Base-by-base conservation (phyloP, 2,329 filamentous ascomycete genomes). In the Dactylella cylindrospora region DNA sequence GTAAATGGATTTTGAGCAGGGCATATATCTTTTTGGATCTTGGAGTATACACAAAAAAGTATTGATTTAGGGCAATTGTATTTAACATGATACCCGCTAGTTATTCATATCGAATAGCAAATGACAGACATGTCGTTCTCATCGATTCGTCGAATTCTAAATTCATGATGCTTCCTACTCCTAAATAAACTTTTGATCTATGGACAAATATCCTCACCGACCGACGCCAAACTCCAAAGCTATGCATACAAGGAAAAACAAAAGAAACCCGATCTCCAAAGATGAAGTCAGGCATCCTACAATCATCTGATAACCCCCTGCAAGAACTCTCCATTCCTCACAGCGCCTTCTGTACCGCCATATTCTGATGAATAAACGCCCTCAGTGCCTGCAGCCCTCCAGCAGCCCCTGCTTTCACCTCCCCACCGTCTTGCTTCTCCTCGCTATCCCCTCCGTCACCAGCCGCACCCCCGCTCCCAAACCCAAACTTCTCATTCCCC, bases 321-420 rank as follows among this genome's bases (percentile, higher is more conserved):
- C 8, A 5, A 9, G 20, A 19, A 9, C 17, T 8, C 28, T 17
- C 3, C 32, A 35, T 13, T 25, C n/a, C n/a, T 31, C 38, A 61
- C n/a, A 61, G 19, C 25, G 47, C 55, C 32, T 53, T 53, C 25
- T 61, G 50, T n/a, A 64, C 46, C 2, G 59, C 59, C 29, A 64
- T 64, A 29, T 55, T 64, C 28, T 43, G 36, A 13, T 55, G 38
- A 12, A 64, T 64, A 36, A 55, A 54, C 6, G 50, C 50, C 19
- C 59, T 45, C 44, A 64, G 39, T 20, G 50, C 59, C 19, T 64
- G 59, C 9, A 55, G 20, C 25, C 59, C 59, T 2, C 25, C 19
- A 1, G 59, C 59, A 15, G 59, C 59, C 3, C 59, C 50, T 22
- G 28, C 28, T 17, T 20, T 28, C 15, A n/a, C 23, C 4, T 10